Base-by-base conservation (phyloP, 169 alveolate species). In the Eimeria maxima region DNA sequence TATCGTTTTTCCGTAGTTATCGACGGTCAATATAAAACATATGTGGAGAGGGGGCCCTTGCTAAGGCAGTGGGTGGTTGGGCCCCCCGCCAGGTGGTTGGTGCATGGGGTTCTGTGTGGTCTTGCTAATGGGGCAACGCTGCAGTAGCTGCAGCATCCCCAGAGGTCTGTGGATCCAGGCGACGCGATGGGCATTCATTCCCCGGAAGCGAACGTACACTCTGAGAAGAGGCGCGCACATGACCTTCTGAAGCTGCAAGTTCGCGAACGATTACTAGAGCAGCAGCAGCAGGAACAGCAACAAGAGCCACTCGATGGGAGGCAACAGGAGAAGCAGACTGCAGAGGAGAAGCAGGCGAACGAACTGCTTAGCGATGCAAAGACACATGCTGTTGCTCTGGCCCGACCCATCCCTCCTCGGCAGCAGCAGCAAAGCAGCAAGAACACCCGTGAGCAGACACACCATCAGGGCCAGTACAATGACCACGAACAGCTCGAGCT, bases 11-110 rank as follows among this genome's bases (percentile, higher is more conserved):
- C 6, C 24, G 74, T 13, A 13, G 33, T 24, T 65, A 24, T 10
- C 6, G 74, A 65, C 13, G 1, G 33, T 6, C 42, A 24, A 24
- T 65, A 24, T 0, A 65, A 65, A 13, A 65, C 74, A 20, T 65
- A 7, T 65, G 74, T 7, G 10, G 74, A 38, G 74, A 65, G 74
- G 74, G 74, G 74, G 38, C 74, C 74, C 74, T 65, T n/a, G 20
- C 38, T n/a, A 38, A 65, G 74, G 33, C 74, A 65, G 74, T n/a
- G 10, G 74, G 74, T 65, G 74, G 74, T 65, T 65, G 74, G 14
- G 74, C 42, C 42, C 74, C 74, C 69, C 69, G n/a, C 20, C 8
- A 60, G n/a, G 69, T 11, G 69, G 69, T 53, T 53, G 60, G 1
- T 53, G 60, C 60, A 53, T 53, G 69, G 11, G 69, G 69, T 60